phyloP scores from a whole-genome alignment of 257 asterid genomes.

The Apocynum venetum region DNA sequence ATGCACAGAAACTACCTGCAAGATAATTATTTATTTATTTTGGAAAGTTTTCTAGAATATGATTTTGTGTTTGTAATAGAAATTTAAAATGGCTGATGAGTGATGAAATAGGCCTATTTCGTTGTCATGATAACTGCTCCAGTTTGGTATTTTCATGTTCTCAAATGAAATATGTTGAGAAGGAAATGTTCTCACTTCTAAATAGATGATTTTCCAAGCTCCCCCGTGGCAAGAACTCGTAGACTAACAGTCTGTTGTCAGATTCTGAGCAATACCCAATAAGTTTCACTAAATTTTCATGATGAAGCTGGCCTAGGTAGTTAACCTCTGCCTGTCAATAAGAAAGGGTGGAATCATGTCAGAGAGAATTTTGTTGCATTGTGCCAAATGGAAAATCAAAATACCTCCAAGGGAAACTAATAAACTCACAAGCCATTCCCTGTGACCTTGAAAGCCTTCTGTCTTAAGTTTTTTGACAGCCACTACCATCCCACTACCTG shows the following conservation, averaged over 20 bases:
- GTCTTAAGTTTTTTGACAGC: slow-evolving; percentile 65
- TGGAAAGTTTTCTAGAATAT: neutral
- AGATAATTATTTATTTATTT: neutral
- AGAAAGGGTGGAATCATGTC: slow-evolving; percentile 3
- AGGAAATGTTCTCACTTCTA: slow-evolving; percentile 37
- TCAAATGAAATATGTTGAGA: neutral
- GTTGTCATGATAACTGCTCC: too few species aligned
- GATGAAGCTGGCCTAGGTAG: slow-evolving; percentile 57
- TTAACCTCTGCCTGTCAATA: slow-evolving; percentile 57
- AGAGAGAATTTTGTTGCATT: neutral
- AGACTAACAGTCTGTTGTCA: slow-evolving; percentile 55
- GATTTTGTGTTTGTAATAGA: neutral
- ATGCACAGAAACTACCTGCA: neutral
- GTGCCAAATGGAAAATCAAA: neutral
- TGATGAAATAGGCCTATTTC: too few species aligned
- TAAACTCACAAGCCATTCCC: slow-evolving; percentile 73
- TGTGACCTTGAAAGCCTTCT: slow-evolving; percentile 68
- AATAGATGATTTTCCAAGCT: slow-evolving; percentile 77
- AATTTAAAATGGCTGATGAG: too few species aligned
- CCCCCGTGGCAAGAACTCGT: slow-evolving; percentile 71
- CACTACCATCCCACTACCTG: slow-evolving; percentile 63
- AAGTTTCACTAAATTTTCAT: slow-evolving; percentile 62
- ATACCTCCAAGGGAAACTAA: neutral
- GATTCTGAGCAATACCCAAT: slow-evolving; percentile 70
- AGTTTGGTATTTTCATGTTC: too few species aligned